Evolutionary conservation across 805 yeast genomes (phyloP).

Genomic region (Cyberlindnera petersonii): DNA sequence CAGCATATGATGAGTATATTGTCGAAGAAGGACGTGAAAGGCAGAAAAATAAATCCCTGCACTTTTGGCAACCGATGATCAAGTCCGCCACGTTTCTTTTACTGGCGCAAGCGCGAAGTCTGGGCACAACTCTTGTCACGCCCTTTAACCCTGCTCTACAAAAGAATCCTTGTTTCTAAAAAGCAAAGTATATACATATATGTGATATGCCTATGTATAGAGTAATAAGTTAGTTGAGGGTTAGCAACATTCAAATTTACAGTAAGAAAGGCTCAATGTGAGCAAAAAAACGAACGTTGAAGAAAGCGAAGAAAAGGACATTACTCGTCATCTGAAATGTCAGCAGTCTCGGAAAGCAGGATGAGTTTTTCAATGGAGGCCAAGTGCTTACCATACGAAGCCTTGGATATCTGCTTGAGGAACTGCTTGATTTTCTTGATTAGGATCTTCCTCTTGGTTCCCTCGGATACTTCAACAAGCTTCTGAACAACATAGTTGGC

Average conservation of each 20-base stretch:
- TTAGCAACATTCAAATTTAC: conserved; percentile 1
- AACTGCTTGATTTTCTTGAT: conserved; percentile 77
- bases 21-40: no score
- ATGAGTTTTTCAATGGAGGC: conserved; percentile 68
- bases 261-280: not conserved
- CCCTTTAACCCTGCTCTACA: no score
- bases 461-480: conserved; percentile 76
- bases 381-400: conserved; percentile 73
- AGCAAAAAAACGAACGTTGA: not conserved
- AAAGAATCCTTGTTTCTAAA: no score
- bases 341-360: conserved; percentile 26
- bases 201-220: conserved; percentile 1
- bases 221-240: not conserved
- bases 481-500: conserved; percentile 97
- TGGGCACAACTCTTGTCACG: no score
- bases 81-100: no score
- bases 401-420: conserved; percentile 66
- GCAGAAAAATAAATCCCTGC: no score
- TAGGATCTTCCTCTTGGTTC: conserved; percentile 62
- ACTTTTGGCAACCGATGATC: no score
- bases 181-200: no score
- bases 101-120: no score
- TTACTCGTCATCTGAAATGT: conserved; percentile 22
- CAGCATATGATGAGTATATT: no score
- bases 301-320: not conserved